Conservation (phyloP, 768 basidiomycete genomes). For the Russula ochroleuca region DNA sequence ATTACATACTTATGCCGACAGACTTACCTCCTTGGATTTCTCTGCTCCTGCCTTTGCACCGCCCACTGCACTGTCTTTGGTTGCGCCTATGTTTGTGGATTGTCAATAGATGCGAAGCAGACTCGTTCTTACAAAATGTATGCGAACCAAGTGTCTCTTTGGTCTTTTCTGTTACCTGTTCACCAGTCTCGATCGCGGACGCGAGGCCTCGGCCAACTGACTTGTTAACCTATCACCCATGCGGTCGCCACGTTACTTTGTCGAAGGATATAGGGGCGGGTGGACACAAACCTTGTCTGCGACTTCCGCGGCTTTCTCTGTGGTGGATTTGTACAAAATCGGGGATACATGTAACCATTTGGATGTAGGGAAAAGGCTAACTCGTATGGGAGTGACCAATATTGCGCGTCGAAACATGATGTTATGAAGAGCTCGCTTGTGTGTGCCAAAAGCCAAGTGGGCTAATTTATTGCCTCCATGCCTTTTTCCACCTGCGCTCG, state of each 20-base stretch:
- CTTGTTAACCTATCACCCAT: constrained; percentile 24
- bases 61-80: constrained; percentile 8
- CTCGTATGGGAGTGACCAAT: neutral
- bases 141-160: constrained; percentile 22
- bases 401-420: constrained; percentile 14
- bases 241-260: neutral
- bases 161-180: constrained; percentile 24
- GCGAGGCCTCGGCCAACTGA: constrained; percentile 19
- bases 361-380: neutral
- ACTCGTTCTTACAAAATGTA: neutral
- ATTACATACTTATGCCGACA: neutral
- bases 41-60: constrained; percentile 2
- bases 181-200: constrained; percentile 24
- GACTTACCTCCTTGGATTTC: constrained; percentile 11
- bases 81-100: constrained; percentile 6
- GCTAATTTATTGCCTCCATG: no score
- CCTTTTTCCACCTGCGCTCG: no score
- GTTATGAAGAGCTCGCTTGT: no score
- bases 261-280: no score
- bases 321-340: constrained; percentile 2
- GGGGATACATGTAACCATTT: constrained; percentile 19
- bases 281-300: constrained; percentile 22
- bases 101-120: neutral
- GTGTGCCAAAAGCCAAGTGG: no score
- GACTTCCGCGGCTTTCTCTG: constrained; percentile 23